These are phyloP conservation scores for Excoecaria cochinchinensis DNA, from an alignment of 345 rosid species.

Conservation along the genomic window DNA sequence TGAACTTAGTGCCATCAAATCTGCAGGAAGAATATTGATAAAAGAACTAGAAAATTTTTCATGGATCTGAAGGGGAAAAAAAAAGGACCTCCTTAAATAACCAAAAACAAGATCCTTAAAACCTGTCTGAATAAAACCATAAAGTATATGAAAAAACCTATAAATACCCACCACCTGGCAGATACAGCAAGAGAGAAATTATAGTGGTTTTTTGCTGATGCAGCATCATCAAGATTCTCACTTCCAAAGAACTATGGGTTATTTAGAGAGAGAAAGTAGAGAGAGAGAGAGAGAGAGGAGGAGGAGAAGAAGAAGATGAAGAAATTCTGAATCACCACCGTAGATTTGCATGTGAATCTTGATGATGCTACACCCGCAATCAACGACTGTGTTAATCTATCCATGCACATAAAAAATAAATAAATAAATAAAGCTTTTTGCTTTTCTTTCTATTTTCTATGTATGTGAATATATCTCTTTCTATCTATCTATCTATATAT, in stretches of 20 bases:
- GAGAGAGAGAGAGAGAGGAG: not conserved
- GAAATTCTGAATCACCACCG: conserved; percentile 13
- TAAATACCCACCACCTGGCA: conserved; percentile 32
- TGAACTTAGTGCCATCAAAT: not conserved
- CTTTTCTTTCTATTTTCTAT: not conserved
- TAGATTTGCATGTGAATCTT: conserved; percentile 85
- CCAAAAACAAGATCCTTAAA: not conserved
- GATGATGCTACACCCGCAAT: conserved; percentile 85
- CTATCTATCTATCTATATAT: not conserved
- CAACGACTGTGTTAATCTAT: conserved; percentile 52
- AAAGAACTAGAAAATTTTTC: too few relatives aligned
- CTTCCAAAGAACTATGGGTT: conserved; percentile 30
- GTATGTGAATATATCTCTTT: not conserved
- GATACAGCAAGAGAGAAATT: conserved; percentile 13
- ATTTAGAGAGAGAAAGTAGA: conserved; percentile 7
- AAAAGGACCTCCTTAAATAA: not conserved
- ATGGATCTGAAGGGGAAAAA: not conserved
- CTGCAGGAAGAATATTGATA: conserved; percentile 1
- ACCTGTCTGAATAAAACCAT: not conserved
- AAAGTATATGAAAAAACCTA: not conserved
- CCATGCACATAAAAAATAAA: not conserved
- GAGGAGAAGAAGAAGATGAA: too few relatives aligned
- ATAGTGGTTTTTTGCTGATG: conserved; percentile 81
- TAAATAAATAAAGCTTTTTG: too few relatives aligned
- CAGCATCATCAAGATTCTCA: conserved; percentile 99